Evolutionary conservation across 768 basidiomycete species (phyloP).

Genomic region (Amanita fuliginea): DNA sequence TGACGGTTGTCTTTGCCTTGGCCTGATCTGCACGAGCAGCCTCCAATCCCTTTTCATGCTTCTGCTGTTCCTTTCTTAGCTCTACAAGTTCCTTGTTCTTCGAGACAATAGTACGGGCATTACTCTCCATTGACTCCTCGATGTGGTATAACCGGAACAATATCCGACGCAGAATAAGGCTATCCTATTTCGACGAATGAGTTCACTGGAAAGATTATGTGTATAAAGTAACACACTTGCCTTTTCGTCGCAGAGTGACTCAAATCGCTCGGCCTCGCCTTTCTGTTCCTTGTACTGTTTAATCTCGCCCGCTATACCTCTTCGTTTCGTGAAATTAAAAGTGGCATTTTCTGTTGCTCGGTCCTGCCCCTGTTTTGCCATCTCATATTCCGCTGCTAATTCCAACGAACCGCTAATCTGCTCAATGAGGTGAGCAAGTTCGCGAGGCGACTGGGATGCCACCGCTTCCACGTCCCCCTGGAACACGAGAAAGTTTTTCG

Average conservation of each 20-base stretch:
- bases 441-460: constrained; percentile 86
- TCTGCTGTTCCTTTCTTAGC: constrained; percentile 57
- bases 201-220: background rate
- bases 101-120: constrained; percentile 55
- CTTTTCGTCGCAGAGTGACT: constrained; percentile 60
- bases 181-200: constrained; percentile 40
- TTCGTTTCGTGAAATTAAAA: constrained; percentile 87
- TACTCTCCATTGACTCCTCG: constrained; percentile 67
- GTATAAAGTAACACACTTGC: constrained; percentile 32
- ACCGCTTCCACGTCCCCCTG: constrained; percentile 99
- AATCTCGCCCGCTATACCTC: constrained; percentile 90
- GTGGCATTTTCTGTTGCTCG: constrained; percentile 91
- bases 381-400: constrained; percentile 79
- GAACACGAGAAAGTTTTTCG: constrained; percentile 98
- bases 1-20: constrained; percentile 57
- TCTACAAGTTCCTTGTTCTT: constrained; percentile 65
- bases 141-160: constrained; percentile 89
- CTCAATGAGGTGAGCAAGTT: constrained; percentile 84
- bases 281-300: constrained; percentile 98
- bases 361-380: constrained; percentile 77
- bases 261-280: constrained; percentile 82
- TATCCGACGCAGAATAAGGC: constrained; percentile 69
- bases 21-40: constrained; percentile 73
- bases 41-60: constrained; percentile 62
- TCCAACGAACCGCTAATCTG: constrained; percentile 94